Evolutionary conservation across 2,329 filamentous ascomycete species (phyloP).

Genomic region (Aspergillus novoparasiticus): DNA sequence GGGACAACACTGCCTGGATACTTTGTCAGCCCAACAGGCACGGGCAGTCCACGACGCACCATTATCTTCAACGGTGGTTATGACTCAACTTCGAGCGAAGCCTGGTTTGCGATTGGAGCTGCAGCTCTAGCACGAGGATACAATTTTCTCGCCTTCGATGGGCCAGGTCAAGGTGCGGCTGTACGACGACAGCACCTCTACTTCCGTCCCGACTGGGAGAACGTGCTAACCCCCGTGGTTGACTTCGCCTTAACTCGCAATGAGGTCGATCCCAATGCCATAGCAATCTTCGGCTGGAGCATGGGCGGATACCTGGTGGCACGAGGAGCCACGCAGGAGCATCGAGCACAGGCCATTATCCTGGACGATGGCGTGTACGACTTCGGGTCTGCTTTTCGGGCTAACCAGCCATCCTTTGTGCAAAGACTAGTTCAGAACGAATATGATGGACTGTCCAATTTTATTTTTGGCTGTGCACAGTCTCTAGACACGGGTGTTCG

Average conservation of each 20-base stretch:
- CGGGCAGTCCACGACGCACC: conserved; percentile 10
- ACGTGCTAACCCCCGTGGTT: conserved; percentile 31
- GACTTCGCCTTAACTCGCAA: conserved; percentile 28
- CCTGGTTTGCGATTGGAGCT: conserved; percentile 27
- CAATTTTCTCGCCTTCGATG: conserved; percentile 37
- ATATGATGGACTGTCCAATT: conserved; percentile 3
- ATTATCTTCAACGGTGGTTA: conserved; percentile 30
- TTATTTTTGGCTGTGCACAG: conserved; percentile 7
- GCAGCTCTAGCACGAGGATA: conserved; percentile 33
- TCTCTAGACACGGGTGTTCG: conserved; percentile 14
- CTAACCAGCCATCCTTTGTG: conserved; percentile 10
- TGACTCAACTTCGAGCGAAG: conserved; percentile 34
- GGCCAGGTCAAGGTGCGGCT: conserved; percentile 34
- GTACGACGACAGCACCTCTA: conserved; percentile 27
- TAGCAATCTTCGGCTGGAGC: conserved; percentile 31
- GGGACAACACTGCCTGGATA: not conserved
- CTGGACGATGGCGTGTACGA: conserved; percentile 21
- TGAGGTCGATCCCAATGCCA: conserved; percentile 26
- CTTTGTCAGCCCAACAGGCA: not conserved
- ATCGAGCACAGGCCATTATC: conserved; percentile 30
- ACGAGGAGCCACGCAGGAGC: conserved; percentile 32
- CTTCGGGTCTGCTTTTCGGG: conserved; percentile 17
- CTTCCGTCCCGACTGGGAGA: conserved; percentile 37
- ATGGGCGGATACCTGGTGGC: conserved; percentile 37
- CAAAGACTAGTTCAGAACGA: conserved; percentile 9